A percentile compares a stretch with the other conserved stretches of the same genome.
phyloP scores from a whole-genome alignment of 495 filamentous ascomycete genomes.

The Penicillium cataractarum region DNA sequence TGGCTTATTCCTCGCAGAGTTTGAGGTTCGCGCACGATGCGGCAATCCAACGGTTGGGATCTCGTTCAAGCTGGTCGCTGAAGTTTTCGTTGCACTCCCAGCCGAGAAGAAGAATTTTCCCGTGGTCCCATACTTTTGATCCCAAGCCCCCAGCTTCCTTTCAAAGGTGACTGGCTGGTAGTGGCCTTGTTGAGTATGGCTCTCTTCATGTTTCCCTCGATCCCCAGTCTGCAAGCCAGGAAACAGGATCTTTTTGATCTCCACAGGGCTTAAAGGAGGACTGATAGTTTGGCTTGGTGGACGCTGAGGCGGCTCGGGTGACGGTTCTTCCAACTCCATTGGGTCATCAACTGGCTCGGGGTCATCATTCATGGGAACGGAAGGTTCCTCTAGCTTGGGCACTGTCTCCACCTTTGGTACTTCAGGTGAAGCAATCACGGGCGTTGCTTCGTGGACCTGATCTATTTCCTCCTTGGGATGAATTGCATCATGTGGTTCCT shows the following conservation, averaged over 20 bases:
- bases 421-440: background rate
- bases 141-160: constrained; percentile 45
- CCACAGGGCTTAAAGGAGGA: constrained; percentile 53
- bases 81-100: constrained; percentile 9
- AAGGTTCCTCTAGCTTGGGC: background rate
- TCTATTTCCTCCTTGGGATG: background rate
- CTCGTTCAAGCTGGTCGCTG: constrained; percentile 19
- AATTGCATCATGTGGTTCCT: background rate
- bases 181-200: constrained; percentile 39
- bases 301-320: constrained; percentile 21
- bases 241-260: constrained; percentile 53
- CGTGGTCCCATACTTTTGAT: constrained; percentile 54
- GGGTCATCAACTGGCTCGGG: constrained; percentile 9
- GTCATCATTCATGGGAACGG: background rate
- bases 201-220: constrained; percentile 8
- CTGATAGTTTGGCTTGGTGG: constrained; percentile 43
- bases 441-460: background rate
- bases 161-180: constrained; percentile 55
- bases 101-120: constrained; percentile 54
- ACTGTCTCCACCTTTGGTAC: background rate
- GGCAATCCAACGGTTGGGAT: constrained; percentile 51
- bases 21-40: constrained; percentile 24
- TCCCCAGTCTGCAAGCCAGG: constrained; percentile 27
- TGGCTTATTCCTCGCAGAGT: constrained; percentile 7
- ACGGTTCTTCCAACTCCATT: constrained; percentile 9